Evolutionary conservation across 176 grass and related monocot species (phyloP).

Genomic region (Raddia guianensis): DNA sequence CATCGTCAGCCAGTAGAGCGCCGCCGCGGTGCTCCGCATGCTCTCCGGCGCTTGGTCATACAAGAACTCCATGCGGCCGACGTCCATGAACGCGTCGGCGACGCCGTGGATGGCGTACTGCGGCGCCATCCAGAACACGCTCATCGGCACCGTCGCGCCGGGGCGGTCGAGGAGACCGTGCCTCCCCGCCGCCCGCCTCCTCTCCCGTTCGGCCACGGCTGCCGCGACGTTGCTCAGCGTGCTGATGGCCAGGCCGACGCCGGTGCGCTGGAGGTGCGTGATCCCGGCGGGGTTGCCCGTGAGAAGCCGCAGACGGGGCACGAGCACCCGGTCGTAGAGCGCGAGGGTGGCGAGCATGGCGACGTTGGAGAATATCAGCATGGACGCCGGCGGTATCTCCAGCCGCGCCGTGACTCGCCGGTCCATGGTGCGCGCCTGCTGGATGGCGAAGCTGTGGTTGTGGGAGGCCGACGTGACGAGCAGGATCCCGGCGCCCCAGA

Average conservation of each 20-base stretch:
- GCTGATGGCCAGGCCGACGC: constrained; percentile 58
- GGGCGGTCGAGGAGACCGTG: constrained; percentile 46
- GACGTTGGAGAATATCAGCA: constrained; percentile 57
- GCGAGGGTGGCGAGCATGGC: constrained; percentile 52
- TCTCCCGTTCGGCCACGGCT: constrained; percentile 42
- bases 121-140: constrained; percentile 83
- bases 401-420: neutral
- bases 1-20: constrained; percentile 66
- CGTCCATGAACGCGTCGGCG: constrained; percentile 64
- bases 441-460: constrained; percentile 51
- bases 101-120: constrained; percentile 79
- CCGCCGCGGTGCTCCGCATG: constrained; percentile 67
- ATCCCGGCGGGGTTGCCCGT: constrained; percentile 57
- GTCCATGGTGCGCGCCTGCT: constrained; percentile 3
- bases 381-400: constrained; percentile 47
- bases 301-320: constrained; percentile 40
- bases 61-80: constrained; percentile 72
- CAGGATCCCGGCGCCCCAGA: constrained; percentile 64
- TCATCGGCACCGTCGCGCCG: constrained; percentile 42
- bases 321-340: constrained; percentile 66
- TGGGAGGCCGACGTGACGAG: constrained; percentile 36
- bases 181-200: constrained; percentile 43
- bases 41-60: constrained; percentile 80
- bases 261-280: constrained; percentile 73
- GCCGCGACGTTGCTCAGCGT: constrained; percentile 49